A percentile compares a stretch with the other conserved stretches of the same genome.
Evolutionary conservation across 140 eudicot species (phyloP).

Genomic region (Stevia rebaudiana): DNA sequence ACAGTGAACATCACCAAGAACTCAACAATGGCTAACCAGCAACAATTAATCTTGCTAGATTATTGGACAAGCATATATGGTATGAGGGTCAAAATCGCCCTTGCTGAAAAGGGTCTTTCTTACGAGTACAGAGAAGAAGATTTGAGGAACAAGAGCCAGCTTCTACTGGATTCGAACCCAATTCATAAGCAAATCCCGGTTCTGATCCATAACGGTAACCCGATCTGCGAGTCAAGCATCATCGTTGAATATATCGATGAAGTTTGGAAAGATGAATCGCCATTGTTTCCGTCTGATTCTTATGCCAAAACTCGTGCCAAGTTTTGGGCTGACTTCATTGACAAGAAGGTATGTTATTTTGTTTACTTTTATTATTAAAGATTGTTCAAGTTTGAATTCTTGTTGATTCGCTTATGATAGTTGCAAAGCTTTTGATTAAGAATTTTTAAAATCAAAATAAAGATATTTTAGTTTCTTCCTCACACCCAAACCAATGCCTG

Average conservation of each 20-base stretch:
- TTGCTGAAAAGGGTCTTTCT: constrained; percentile 44
- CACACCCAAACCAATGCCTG: no score
- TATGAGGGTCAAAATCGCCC: constrained; percentile 41
- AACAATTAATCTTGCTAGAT: constrained; percentile 37
- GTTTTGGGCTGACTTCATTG: constrained; percentile 58
- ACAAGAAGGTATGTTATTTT: constrained; percentile 42
- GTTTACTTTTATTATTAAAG: neutral
- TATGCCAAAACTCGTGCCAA: constrained; percentile 42
- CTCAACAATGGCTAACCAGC: constrained; percentile 25
- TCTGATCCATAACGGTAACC: constrained; percentile 47
- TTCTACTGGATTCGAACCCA: constrained; percentile 47
- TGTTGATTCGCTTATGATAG: no score
- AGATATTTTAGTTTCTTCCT: no score
- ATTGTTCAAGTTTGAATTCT: no score
- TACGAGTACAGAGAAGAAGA: constrained; percentile 41
- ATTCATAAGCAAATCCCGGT: constrained; percentile 55
- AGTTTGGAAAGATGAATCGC: constrained; percentile 45
- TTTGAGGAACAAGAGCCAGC: constrained; percentile 40
- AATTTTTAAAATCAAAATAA: no score
- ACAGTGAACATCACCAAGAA: neutral
- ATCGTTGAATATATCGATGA: constrained; percentile 53
- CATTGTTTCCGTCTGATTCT: constrained; percentile 46
- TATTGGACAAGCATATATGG: constrained; percentile 43
- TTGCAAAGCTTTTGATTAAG: no score
- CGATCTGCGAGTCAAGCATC: constrained; percentile 45